These are phyloP conservation scores for Suhomyces choctaworum DNA, from an alignment of 1,139 yeast species.

Conservation along the genomic window DNA sequence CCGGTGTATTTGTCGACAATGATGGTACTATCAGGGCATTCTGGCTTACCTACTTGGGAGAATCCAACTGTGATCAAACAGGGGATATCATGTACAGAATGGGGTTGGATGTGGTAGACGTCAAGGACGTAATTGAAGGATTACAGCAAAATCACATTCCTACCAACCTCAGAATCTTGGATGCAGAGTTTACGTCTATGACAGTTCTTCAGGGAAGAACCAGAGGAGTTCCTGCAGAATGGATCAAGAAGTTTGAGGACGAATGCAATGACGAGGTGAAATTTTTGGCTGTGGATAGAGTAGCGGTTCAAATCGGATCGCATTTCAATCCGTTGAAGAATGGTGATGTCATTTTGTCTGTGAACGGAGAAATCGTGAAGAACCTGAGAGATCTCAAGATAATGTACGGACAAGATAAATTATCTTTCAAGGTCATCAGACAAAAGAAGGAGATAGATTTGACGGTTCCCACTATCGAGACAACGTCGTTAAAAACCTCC, in stretches of 20 bases:
- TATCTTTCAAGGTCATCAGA: slow-evolving; percentile 66
- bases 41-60: slow-evolving; percentile 84
- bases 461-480: slow-evolving; percentile 61
- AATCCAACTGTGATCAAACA: slow-evolving; percentile 44
- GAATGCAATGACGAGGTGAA: slow-evolving; percentile 63
- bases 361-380: slow-evolving; percentile 63
- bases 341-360: slow-evolving; percentile 75
- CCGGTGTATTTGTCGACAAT: slow-evolving; percentile 77
- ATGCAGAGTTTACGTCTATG: slow-evolving; percentile 72
- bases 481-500: slow-evolving; percentile 59
- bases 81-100: slow-evolving; percentile 67
- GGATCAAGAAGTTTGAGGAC: slow-evolving; percentile 72
- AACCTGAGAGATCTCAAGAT: slow-evolving; percentile 66
- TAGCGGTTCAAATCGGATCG: slow-evolving; percentile 44
- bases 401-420: slow-evolving; percentile 45
- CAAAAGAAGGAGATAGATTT: slow-evolving; percentile 50
- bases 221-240: slow-evolving; percentile 80
- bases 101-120: slow-evolving; percentile 77
- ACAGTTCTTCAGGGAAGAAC: slow-evolving; percentile 77
- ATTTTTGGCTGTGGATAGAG: slow-evolving; percentile 69
- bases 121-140: slow-evolving; percentile 54
- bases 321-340: slow-evolving; percentile 39
- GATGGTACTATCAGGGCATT: slow-evolving; percentile 81
- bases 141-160: slow-evolving; percentile 57
- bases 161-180: slow-evolving; percentile 61